Evolutionary conservation across 371 early-diverging fungal genomes (phyloP), one percentile per base, ranked within the genome.

Genomic region (Circinella umbellata): DNA sequence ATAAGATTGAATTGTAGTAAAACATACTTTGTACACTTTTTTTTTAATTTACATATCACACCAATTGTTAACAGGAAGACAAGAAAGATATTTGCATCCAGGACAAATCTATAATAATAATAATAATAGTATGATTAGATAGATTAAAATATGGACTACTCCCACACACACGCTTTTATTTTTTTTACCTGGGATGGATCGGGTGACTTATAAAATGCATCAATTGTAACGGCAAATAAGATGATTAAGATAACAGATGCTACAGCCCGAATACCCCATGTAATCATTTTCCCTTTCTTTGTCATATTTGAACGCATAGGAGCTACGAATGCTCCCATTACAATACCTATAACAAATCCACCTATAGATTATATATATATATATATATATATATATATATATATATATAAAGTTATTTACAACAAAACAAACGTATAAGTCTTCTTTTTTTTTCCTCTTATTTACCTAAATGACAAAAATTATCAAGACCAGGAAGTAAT

Each of bases 401-500:
- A 36, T 9, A 61, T 42, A 38, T 27, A 17, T 42, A n/a, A 9
- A 42, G 51, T 27, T 42, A 9, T 9, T 6, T 42, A 1, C 42
- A 42, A 42, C 9, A 42, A 42, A 11, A 3, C 42, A 42, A 42
- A 11, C 0, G 2, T 27, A 27, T 27, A 27, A 0, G 27, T 27
- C 27, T 27, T 27, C 3, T 1, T 9, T 42, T 27, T 27, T 42
- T 1, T 9, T 42, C 3, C 6, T 42, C 11, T 42, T 42, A 11
- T 6, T 81, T 87, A 66, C 87, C 89, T 46, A 89, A 71, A 76
- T 89, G 90, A 27, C 90, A 89, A 75, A 92, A 92, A 76, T 94
- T 94, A 78, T 94, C 94, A 61, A 95, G 72, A 73, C 85, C 76
- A 0, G 95, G 94, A n/a, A 94, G 78, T 59, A 90, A 79, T 0